Base-by-base conservation (phyloP, 768 basidiomycete genomes). In the Boletus edulis region DNA sequence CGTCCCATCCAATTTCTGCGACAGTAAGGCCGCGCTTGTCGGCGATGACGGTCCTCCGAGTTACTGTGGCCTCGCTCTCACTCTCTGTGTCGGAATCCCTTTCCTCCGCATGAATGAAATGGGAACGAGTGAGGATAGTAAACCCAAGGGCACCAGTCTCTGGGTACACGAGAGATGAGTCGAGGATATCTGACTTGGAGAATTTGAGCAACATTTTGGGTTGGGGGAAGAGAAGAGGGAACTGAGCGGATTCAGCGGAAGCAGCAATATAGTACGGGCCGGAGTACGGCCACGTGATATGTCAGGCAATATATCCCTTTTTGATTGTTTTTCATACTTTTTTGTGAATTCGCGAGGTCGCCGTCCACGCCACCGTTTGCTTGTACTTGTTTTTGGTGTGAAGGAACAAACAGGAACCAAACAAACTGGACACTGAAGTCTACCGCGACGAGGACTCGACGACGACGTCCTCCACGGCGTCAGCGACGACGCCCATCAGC, bases 131-230 rank as follows among this genome's bases (percentile, higher is more conserved):
- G 27, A 73, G 65, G 49, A 85, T 82, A 15, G 76, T 74, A 56
- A 78, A 85, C 20, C 75, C 76, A 12, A 73, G 66, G 43, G 74
- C 63, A 37, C 81, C 78, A 13, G 82, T 79, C n/a, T 76, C 71
- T 4, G 82, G 77, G 59, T 82, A 76, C 58, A 82, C 64, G 41
- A 85, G 81, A 15, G 74, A 57, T 2, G 79, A 78, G 62, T 85
- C 80, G 39, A 85, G 76, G 67, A 85, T 80, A 58, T 85, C 82
- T 15, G 77, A 65, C 32, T 79, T 73, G 40, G 81, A 79, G 65
- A 84, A 84, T 74, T 77, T 83, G 66, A 84, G 75, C 32, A 85
- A 67, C 83, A 83, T 85, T 42, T 53, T 54, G 39, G 59, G 56
- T 29, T 9, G 48, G 38, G 40, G 47, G 20, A 27, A 22, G 20